Percentiles rank a stretch among this genome's conserved stretches.
These are phyloP conservation scores for Umbelopsis sp. DNA, from an alignment of 192 early-diverging fungal species.

Conservation along the genomic window DNA sequence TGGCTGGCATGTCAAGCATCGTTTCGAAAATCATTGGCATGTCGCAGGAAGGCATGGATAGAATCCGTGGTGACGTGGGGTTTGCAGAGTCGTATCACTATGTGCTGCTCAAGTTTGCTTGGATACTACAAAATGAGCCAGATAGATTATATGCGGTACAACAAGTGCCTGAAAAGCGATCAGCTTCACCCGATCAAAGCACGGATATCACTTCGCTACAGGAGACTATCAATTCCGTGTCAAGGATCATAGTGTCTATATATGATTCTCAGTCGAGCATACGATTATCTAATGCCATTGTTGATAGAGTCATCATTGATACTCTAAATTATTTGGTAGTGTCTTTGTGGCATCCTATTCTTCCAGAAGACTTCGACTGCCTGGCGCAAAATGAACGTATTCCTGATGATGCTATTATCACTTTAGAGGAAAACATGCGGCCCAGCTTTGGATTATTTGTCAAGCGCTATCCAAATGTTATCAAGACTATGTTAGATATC, in stretches of 20 bases:
- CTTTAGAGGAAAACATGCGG: constrained; percentile 2
- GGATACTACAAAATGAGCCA: background rate
- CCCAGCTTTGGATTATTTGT: background rate
- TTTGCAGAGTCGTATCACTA: background rate
- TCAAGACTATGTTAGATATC: background rate
- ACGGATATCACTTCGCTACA: background rate
- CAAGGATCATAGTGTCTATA: background rate
- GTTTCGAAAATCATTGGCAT: background rate
- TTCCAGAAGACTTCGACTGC: constrained; percentile 12
- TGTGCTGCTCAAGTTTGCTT: background rate
- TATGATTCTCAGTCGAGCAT: background rate
- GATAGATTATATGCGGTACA: background rate
- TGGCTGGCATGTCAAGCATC: background rate
- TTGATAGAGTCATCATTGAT: background rate
- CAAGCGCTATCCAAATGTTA: background rate
- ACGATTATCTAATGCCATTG: background rate
- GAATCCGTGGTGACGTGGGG: background rate
- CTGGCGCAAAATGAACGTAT: background rate
- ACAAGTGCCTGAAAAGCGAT: background rate
- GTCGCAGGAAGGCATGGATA: background rate
- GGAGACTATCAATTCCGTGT: background rate
- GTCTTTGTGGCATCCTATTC: background rate
- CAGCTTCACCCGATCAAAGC: background rate
- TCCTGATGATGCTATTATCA: constrained; percentile 1
- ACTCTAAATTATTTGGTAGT: constrained; percentile 1